phyloP scores from a whole-genome alignment of 306 rosid species.

The Quercus engelmannii region DNA sequence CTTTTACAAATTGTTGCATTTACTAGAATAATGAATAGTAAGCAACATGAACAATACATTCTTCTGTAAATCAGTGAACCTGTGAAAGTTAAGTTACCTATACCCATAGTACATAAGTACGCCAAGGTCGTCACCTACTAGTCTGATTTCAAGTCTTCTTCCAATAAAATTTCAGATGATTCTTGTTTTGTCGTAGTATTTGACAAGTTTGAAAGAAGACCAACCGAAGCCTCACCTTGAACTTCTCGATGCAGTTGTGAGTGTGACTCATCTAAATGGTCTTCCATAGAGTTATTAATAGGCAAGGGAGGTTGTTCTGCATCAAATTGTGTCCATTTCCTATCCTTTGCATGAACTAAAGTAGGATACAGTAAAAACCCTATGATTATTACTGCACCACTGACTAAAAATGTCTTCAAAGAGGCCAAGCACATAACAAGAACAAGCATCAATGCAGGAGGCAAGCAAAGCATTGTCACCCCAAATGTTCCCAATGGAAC shows the following conservation, averaged over 20 bases:
- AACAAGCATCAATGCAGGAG: conserved; percentile 66
- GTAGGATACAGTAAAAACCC: conserved; percentile 67
- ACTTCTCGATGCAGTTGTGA: conserved; percentile 29
- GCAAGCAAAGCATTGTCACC: conserved; percentile 65
- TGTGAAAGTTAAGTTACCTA: not conserved
- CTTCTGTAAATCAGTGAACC: not conserved
- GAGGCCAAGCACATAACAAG: conserved; percentile 92
- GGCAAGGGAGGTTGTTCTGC: conserved; percentile 29
- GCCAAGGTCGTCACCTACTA: conserved; percentile 1
- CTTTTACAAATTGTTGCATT: too few relatives aligned
- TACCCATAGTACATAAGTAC: not conserved
- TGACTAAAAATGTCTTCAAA: conserved; percentile 54
- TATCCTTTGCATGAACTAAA: conserved; percentile 53
- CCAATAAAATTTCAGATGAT: conserved; percentile 20
- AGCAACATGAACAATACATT: not conserved
- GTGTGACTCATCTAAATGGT: conserved; percentile 21
- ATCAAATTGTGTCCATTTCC: conserved; percentile 42
- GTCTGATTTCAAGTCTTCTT: conserved; percentile 32
- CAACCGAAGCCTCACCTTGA: conserved; percentile 35
- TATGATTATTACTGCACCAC: conserved; percentile 43
- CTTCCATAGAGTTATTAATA: conserved; percentile 30
- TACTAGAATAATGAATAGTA: too few relatives aligned
- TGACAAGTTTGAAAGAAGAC: conserved; percentile 42
- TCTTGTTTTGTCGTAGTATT: conserved; percentile 32
- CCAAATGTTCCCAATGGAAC: conserved; percentile 75